phyloP scores from a whole-genome alignment of 192 early-diverging fungal species.

The Piromyces finnis region DNA sequence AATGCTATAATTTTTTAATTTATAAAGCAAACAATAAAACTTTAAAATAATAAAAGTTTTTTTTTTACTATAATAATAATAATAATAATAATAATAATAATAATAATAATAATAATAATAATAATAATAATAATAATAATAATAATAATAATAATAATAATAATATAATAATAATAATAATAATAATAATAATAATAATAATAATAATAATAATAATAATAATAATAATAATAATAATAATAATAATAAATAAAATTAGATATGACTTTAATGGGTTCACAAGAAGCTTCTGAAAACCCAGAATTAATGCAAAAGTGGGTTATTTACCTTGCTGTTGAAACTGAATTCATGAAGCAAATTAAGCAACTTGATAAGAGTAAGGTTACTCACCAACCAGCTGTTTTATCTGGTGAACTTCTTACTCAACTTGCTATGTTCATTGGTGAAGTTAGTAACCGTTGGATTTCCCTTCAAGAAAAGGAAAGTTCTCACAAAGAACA shows the following conservation, averaged over 20 bases:
- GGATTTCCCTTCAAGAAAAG: not conserved
- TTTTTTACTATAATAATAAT: too few relatives aligned
- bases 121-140: too few relatives aligned
- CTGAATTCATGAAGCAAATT: not conserved
- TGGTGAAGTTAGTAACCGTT: not conserved
- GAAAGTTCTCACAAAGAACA: not conserved
- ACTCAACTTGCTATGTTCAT: not conserved
- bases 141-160: too few relatives aligned
- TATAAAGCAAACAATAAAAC: too few relatives aligned
- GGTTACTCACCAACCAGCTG: not conserved
- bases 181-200: too few relatives aligned
- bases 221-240: too few relatives aligned
- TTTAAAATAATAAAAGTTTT: too few relatives aligned
- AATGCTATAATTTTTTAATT: too few relatives aligned
- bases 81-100: too few relatives aligned
- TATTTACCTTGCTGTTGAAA: not conserved
- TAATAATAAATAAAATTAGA: not conserved
- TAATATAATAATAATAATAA: too few relatives aligned
- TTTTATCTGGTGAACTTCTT: not conserved
- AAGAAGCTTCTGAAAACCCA: not conserved
- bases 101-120: too few relatives aligned
- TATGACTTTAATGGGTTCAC: not conserved
- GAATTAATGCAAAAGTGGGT: not conserved
- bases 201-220: too few relatives aligned
- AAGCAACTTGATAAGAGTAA: not conserved